Evolutionary conservation across 768 basidiomycete genomes (phyloP).

Genomic region (Tulasnella sp.): DNA sequence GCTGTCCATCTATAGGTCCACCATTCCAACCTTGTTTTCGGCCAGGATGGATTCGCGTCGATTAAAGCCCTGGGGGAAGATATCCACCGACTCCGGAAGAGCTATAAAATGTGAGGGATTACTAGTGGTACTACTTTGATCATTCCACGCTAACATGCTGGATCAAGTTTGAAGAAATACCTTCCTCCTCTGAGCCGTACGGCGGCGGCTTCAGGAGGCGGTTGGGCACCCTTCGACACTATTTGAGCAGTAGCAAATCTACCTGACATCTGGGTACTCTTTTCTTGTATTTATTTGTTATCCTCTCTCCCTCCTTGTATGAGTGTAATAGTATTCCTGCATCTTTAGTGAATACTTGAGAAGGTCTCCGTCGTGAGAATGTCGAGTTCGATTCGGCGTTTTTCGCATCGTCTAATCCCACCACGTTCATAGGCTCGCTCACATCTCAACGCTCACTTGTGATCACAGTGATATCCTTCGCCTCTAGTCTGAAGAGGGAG

Average conservation of each 20-base stretch:
- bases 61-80: neutral
- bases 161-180: neutral
- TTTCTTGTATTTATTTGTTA: neutral
- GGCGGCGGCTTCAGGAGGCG: neutral
- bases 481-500: neutral
- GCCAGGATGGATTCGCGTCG: neutral
- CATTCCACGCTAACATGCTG: neutral
- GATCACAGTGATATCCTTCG: neutral
- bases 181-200: neutral
- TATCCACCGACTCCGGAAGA: neutral
- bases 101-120: neutral
- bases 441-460: neutral
- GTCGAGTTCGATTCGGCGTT: constrained; percentile 3
- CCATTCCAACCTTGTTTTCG: neutral
- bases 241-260: neutral
- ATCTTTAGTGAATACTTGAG: neutral
- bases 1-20: neutral
- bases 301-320: neutral
- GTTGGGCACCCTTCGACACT: neutral
- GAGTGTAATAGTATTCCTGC: neutral
- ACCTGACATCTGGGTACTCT: neutral
- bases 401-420: constrained; percentile 4
- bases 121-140: neutral
- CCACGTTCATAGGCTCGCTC: neutral
- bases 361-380: neutral